Evolutionary conservation across 768 basidiomycete species (phyloP), one percentile per base, ranked within the genome.

Genomic region (Leccinum fibrillosum): DNA sequence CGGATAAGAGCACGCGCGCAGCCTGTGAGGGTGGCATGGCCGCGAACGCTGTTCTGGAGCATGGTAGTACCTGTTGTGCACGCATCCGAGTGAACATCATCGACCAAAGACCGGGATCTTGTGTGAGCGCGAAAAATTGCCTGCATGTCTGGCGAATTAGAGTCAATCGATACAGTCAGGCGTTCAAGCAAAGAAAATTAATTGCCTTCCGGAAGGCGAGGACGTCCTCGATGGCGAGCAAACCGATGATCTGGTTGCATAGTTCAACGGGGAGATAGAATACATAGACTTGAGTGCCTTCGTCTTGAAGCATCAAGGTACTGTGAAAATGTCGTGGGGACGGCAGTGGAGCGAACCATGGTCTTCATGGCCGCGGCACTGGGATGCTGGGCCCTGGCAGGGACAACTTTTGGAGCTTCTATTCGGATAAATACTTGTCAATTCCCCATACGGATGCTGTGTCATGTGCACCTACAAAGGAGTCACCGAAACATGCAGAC

Each of bases 111-210:
- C 56, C 37, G 6, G 52, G 53, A 30, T 64, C 57, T 52, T 58
- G 56, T 12, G 62, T 71, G 51, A 69, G 49, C 8, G 19, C 37
- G 32, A 49, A 19, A 44, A 69, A 62, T 23, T 49, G 52, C 48
- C 57, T 69, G 62, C 66, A 71, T 60, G 69, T 71, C 69, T 70
- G 45, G 25, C 19, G 49, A 48, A 55, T 2, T 42, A 17, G 55
- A 19, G 39, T 54, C 23, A 55, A 2, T 60, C 25, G 32, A 52
- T 19, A 17, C 4, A 19, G 9, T 49, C 45, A 34, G 28, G 42
- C 35, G 1, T 26, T 15, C 19, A 23, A 5, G 47, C 11, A 26
- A 12, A 34, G 37, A 35, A 8, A 19, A 13, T 21, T 13, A 15
- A 2, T 26, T 57, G 49, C 69, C 65, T 53, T 60, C 59, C 59